Base-by-base conservation (phyloP, 108 stramenopile genomes). In the Skeletonema marinoi region DNA sequence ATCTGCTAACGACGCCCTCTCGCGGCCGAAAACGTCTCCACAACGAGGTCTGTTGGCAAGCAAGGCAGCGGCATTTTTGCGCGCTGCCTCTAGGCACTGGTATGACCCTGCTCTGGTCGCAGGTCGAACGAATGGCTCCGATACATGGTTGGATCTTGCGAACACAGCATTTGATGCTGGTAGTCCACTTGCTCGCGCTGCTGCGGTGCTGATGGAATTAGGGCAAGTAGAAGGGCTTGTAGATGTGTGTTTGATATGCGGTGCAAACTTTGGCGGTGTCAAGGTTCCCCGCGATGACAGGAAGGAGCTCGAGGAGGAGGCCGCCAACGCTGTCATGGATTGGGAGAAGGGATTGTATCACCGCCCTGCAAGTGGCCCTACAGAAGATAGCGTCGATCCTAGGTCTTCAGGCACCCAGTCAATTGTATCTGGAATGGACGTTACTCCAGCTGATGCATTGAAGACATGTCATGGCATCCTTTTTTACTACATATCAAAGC, bases 261-360 rank as follows among this genome's bases (percentile, higher is more conserved):
- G 93, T 14, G 59, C 75, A 3, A 95, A 97, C 70, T 97, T 97
- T 70, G 86, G 69, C 11, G 80, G 84, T 33, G 59, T 54, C 10
- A 83, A 71, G 51, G 80, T 77, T 19, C 62, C 14, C 17, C 56
- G 75, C 13, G 69, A 79, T 50, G 77, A 78, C 17, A 68, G 69
- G 4, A 80, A 85, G 42, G 77, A 82, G 41, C 30, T 70, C 11
- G 73, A 81, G 50, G 80, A 73, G 65, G 67, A 66, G 59, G 30
- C 58, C 14, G 77, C 54, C 36, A 60, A 74, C 19, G 69, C 32
- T 11, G 68, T 81, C 59, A 73, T 90, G 58, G 69, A 63, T 14
- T 96, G 95, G 95, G 95, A 96, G 72, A 81, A 71, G 59, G 84
- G 87, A 12, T 77, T 96, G 46, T 96, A 96, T 69, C 91, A 93